Conservation (phyloP, 495 filamentous ascomycete species). For the Letharia columbiana region DNA sequence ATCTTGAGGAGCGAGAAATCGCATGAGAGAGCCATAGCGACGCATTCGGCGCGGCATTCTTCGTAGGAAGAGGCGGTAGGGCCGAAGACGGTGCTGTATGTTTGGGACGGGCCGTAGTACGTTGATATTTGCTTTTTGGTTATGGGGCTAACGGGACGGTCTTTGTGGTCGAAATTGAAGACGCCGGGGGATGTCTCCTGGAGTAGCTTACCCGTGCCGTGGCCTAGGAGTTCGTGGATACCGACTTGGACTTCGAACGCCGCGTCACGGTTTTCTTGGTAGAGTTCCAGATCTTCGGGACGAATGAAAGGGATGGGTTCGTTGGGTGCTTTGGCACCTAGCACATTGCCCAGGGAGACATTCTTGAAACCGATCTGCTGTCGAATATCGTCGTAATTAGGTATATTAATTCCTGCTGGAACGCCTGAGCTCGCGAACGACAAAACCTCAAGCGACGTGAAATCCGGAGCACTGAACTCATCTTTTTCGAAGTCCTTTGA, state of each 20-base stretch:
- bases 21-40: conserved; percentile 86
- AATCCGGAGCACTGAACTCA: conserved; percentile 87
- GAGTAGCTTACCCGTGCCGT: conserved; percentile 90
- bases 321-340: conserved; percentile 80
- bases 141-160: conserved; percentile 74
- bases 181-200: conserved; percentile 74
- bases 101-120: conserved; percentile 90
- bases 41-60: conserved; percentile 75
- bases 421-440: conserved; percentile 73
- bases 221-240: conserved; percentile 90
- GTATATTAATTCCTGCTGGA: conserved; percentile 59
- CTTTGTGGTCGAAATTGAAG: conserved; percentile 77
- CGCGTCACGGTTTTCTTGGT: conserved; percentile 66
- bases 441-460: conserved; percentile 75
- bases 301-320: conserved; percentile 85
- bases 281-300: conserved; percentile 65
- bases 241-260: conserved; percentile 95
- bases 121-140: conserved; percentile 67
- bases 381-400: conserved; percentile 91
- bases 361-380: conserved; percentile 98
- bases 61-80: conserved; percentile 80
- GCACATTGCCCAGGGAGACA: conserved; percentile 82
- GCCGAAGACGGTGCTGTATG: conserved; percentile 88
- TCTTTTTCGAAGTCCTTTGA: conserved; percentile 85
- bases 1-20: conserved; percentile 83